These are phyloP conservation scores for Hypomyces rosellus DNA, from an alignment of 2,329 filamentous ascomycete genomes.

Conservation along the genomic window DNA sequence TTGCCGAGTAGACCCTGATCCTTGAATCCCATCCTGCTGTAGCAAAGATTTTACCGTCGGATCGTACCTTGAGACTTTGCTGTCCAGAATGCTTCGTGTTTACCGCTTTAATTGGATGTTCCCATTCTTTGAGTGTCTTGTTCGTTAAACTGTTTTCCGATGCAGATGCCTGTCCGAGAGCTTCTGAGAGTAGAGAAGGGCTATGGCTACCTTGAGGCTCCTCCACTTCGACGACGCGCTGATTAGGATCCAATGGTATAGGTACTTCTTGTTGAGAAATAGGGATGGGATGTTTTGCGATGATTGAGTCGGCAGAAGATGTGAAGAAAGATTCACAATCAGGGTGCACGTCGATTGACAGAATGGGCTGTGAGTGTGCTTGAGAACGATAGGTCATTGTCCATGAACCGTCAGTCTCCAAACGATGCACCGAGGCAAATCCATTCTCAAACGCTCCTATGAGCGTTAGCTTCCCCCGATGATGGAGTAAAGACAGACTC, in stretches of 20 bases:
- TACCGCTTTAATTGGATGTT: constrained; percentile 50
- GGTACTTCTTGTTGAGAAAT: constrained; percentile 19
- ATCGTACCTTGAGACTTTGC: constrained; percentile 70
- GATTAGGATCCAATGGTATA: constrained; percentile 14
- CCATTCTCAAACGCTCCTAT: constrained; percentile 84
- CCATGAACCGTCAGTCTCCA: constrained; percentile 39
- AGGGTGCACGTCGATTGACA: constrained; percentile 61
- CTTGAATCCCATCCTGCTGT: constrained; percentile 90
- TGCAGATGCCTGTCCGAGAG: constrained; percentile 10
- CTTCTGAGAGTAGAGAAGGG: constrained; percentile 21
- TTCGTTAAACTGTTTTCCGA: neutral
- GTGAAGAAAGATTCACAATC: constrained; percentile 60
- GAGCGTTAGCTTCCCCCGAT: constrained; percentile 49
- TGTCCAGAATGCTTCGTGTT: constrained; percentile 89
- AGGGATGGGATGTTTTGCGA: constrained; percentile 69
- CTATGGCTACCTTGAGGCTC: constrained; percentile 11
- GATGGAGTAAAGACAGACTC: constrained; percentile 61
- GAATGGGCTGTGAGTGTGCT: constrained; percentile 70
- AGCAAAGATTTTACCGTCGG: constrained; percentile 75
- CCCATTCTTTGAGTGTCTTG: constrained; percentile 25
- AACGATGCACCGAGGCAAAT: constrained; percentile 58
- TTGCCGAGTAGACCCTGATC: constrained; percentile 72
- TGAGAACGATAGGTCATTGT: constrained; percentile 55
- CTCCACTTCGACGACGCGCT: constrained; percentile 21
- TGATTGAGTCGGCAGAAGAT: constrained; percentile 71